Evolutionary conservation across 176 grass and related monocot genomes (phyloP).

Genomic region (Phragmites australis): DNA sequence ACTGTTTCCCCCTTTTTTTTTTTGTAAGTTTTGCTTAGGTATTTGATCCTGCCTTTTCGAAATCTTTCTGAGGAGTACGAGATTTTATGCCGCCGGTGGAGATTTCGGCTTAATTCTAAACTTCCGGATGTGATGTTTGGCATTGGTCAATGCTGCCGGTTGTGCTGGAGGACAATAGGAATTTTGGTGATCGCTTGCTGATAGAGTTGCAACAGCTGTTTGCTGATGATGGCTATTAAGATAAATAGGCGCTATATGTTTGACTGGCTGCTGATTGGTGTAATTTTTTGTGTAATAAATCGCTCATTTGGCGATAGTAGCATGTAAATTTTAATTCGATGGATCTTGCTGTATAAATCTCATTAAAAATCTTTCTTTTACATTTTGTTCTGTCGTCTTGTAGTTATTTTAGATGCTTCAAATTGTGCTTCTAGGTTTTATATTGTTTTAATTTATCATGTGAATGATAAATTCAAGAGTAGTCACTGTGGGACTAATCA

Average conservation of each 20-base stretch:
- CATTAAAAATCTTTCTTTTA: slow-evolving; percentile 39
- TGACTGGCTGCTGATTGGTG: slow-evolving; percentile 30
- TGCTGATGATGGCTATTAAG: slow-evolving; percentile 1
- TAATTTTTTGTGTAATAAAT: slow-evolving; percentile 48
- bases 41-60: slow-evolving; percentile 40
- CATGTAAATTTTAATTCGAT: slow-evolving; percentile 36
- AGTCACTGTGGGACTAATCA: slow-evolving; percentile 21
- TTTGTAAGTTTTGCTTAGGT: slow-evolving; percentile 33
- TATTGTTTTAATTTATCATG: slow-evolving; percentile 8
- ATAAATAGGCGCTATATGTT: slow-evolving; percentile 8
- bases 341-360: slow-evolving; percentile 45
- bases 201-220: slow-evolving; percentile 35
- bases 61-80: slow-evolving; percentile 47
- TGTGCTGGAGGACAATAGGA: slow-evolving; percentile 40
- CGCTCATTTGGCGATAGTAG: slow-evolving; percentile 37
- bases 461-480: background rate
- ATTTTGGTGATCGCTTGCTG: slow-evolving; percentile 22
- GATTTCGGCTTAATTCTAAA: slow-evolving; percentile 45
- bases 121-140: slow-evolving; percentile 32
- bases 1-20: slow-evolving; percentile 20
- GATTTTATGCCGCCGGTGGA: slow-evolving; percentile 49
- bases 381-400: background rate
- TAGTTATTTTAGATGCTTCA: slow-evolving; percentile 25
- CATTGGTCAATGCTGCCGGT: slow-evolving; percentile 41
- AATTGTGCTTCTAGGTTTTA: slow-evolving; percentile 4